Base-by-base conservation (phyloP, 2,329 filamentous ascomycete species). In the Zymoseptoria brevis region DNA sequence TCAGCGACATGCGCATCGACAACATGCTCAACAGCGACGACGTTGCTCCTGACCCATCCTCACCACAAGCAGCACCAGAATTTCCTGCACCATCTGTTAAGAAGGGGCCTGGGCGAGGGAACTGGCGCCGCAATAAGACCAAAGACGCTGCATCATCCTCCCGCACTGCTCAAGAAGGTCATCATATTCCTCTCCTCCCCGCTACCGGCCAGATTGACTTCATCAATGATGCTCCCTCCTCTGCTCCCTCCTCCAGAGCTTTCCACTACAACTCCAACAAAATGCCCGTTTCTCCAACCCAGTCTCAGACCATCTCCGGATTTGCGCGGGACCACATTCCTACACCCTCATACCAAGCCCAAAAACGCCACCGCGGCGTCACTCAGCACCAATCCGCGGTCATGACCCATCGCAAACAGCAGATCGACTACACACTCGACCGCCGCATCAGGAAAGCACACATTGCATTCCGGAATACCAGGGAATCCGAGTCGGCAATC, bases 361-460 rank as follows among this genome's bases (percentile, higher is more conserved):
- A 76, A 64, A 79, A 79, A 62, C 76, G 90, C 69, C 85, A 87
- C 8, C 82, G 89, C 1, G 89, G 89, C 2, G 83, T 90, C 0
- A 94, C 89, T 0, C 87, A 88, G 41, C 89, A 94, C 73, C 89
- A 94, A 73, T 78, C 91, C 48, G 89, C 89, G 0, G 87, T 94
- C 1, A 88, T 91, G 72, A 83, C 86, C 57, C 91, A 92, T 72
- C 81, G 89, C 19, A 87, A 84, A 61, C 84, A 89, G 68, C 85
- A 89, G 5, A 89, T 93, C n/a, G 87, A 91, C 68, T 87, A 91
- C 67, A 89, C 90, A 55, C 81, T 94, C 16, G 87, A 90, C 65
- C 84, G 86, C n/a, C 86, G 87, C 29, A 77, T 93, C 35, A 83
- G 87, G 54, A 81, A 80, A 63, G 79, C 83, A 55, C 87, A 91